Conservation (phyloP, 371 early-diverging fungal genomes). For the Mucor mucedo region DNA sequence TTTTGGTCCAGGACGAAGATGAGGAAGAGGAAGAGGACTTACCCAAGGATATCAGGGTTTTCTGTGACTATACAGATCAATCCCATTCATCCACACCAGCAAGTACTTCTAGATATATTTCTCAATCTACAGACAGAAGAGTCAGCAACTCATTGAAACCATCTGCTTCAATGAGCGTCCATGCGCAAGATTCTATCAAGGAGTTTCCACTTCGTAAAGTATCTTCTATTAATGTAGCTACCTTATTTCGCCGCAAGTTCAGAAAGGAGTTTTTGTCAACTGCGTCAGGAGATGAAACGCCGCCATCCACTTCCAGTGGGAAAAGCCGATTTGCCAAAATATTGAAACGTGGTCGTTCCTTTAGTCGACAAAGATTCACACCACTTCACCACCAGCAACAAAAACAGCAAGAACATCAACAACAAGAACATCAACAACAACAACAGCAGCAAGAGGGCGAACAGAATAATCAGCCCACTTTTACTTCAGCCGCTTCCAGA, state of each 20-base stretch:
- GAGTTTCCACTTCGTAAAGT: not conserved
- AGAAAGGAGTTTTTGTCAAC: not conserved
- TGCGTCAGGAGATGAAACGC: not conserved
- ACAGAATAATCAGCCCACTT: too few species aligned
- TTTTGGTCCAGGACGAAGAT: not conserved
- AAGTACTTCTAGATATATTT: too few species aligned
- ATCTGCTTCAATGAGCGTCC: not conserved
- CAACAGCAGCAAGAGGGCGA: too few species aligned
- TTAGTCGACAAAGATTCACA: constrained; percentile 9
- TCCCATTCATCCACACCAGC: not conserved
- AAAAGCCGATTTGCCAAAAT: constrained; percentile 1
- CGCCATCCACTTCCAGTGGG: too few species aligned
- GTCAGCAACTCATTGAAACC: too few species aligned
- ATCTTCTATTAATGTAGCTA: constrained; percentile 14
- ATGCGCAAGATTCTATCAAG: not conserved
- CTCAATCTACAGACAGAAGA: too few species aligned
- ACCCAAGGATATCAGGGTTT: not conserved
- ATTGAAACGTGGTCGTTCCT: constrained; percentile 6
- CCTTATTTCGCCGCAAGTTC: not conserved
- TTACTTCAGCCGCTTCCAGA: too few species aligned
- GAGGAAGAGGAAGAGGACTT: not conserved
- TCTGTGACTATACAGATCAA: constrained; percentile 7
- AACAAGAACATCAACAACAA: too few species aligned
- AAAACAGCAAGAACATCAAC: not conserved
- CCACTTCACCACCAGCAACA: too few species aligned